Evolutionary conservation across 1,284 basidiomycete species (phyloP).

Genomic region (Microbotryum silenes-acaulis): DNA sequence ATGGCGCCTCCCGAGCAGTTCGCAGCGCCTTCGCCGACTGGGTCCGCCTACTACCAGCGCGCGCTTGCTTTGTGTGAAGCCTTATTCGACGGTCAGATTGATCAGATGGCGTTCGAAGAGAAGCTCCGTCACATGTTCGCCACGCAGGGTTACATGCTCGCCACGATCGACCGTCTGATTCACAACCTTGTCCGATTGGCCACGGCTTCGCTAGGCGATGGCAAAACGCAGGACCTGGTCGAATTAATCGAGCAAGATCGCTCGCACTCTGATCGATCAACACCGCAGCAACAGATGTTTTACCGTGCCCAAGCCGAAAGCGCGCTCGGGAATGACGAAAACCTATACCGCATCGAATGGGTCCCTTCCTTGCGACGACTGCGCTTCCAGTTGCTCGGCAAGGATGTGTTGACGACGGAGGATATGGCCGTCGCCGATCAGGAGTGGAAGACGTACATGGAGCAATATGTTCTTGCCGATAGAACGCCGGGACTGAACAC

Average conservation of each 20-base stretch:
- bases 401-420: conserved; percentile 35
- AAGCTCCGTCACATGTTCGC: conserved; percentile 95
- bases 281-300: conserved; percentile 28
- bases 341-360: conserved; percentile 38
- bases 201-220: conserved; percentile 14
- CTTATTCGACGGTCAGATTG: conserved; percentile 85
- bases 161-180: conserved; percentile 39
- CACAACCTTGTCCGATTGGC: background rate
- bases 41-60: conserved; percentile 69
- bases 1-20: conserved; percentile 45
- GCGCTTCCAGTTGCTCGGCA: conserved; percentile 37
- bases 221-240: conserved; percentile 29
- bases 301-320: conserved; percentile 33
- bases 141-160: conserved; percentile 62
- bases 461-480: conserved; percentile 31
- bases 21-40: conserved; percentile 4
- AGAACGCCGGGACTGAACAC: conserved; percentile 28
- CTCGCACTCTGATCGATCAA: conserved; percentile 32
- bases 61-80: conserved; percentile 87
- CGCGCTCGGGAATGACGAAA: conserved; percentile 35
- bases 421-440: conserved; percentile 33
- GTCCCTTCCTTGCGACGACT: conserved; percentile 25
- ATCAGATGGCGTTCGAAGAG: conserved; percentile 84
- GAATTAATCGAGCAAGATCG: conserved; percentile 34
- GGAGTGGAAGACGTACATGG: conserved; percentile 36